phyloP scores from a whole-genome alignment of 2,329 filamentous ascomycete genomes.

The Botryotinia convoluta region DNA sequence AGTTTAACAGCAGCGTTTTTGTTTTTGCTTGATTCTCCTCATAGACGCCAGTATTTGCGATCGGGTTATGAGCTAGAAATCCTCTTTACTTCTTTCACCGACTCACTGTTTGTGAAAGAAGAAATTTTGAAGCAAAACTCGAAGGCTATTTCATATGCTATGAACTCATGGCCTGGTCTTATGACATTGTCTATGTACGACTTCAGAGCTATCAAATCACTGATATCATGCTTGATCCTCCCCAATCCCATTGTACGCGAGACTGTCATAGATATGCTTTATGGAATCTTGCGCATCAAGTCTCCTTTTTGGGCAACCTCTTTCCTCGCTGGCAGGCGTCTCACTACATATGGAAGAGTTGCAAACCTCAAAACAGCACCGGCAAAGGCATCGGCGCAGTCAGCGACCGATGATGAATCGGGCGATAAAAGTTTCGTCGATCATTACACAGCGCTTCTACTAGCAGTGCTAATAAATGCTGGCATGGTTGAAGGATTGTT shows the following conservation, averaged over 20 bases:
- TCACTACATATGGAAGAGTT: slow-evolving; percentile 96
- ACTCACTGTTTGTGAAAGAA: slow-evolving; percentile 64
- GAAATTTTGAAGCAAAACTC: slow-evolving; percentile 76
- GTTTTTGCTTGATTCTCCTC: slow-evolving; percentile 82
- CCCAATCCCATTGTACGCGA: slow-evolving; percentile 60
- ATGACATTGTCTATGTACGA: slow-evolving; percentile 86
- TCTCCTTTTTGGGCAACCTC: slow-evolving; percentile 92
- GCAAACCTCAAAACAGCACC: slow-evolving; percentile 68
- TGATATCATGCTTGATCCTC: slow-evolving; percentile 63
- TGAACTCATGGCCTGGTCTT: slow-evolving; percentile 92
- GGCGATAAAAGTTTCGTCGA: slow-evolving; percentile 83
- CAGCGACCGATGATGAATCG: slow-evolving; percentile 58
- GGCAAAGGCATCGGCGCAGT: slow-evolving; percentile 49
- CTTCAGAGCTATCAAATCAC: slow-evolving; percentile 77
- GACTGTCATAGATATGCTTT: slow-evolving; percentile 83
- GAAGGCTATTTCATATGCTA: slow-evolving; percentile 83
- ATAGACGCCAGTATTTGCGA: slow-evolving; percentile 75
- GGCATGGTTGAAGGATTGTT: slow-evolving; percentile 65
- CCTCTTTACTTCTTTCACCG: slow-evolving; percentile 89
- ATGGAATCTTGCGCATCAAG: slow-evolving; percentile 79
- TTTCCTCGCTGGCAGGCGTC: slow-evolving; percentile 83
- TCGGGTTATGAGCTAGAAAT: slow-evolving; percentile 88
- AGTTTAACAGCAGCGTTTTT: slow-evolving; percentile 85
- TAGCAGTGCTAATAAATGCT: slow-evolving; percentile 81
- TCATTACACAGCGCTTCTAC: slow-evolving; percentile 86